Evolutionary conservation across 106 monocot species (phyloP), one percentile per base, ranked within the genome.

Genomic region (Platanthera zijinensis): DNA sequence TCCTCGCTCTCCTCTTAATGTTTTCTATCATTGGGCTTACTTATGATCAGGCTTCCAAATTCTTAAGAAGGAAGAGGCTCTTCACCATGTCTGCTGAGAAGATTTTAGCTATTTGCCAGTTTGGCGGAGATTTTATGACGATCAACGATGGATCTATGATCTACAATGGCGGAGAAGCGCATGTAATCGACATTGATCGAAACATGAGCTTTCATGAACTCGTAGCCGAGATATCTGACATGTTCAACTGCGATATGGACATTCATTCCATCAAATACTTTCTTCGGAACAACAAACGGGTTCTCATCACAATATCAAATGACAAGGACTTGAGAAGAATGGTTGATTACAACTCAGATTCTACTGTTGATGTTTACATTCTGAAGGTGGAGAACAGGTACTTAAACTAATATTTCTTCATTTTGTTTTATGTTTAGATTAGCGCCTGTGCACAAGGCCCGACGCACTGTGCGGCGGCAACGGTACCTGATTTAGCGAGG

Each of bases 261-360:
- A 17, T 72, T 13, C 82, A 88, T 83, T 78, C 87, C 0, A 85
- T 97, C 63, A 97, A 97, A 75, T 97, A 97, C 79, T 94, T 94
- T 67, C 94, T 97, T 79, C 97, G 89, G n/a, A 87, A 83, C 74
- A 92, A 97, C 84, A 89, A 80, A 7, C 80, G 80, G 50, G 89
- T 91, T 21, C 85, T 91, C 11, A 94, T 97, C 46, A 89, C 97
- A 52, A 73, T 97, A 72, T 97, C 94, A 19, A 94, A 89, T 75
- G 94, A 97, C 89, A 91, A 92, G 75, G 97, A 97, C 79, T 73
- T 97, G 5, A 77, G 83, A 14, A 87, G 97, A 30, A 91, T 97
- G 97, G 86, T 97, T 30, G 89, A 94, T 80, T 97, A 88, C 61
- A 84, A 92, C 77, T 77, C 78, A 14, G 82, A 86, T 46, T 89